These are phyloP conservation scores for Davidsoniella neocaledoniae DNA, from an alignment of 2,329 filamentous ascomycete species.

Conservation along the genomic window DNA sequence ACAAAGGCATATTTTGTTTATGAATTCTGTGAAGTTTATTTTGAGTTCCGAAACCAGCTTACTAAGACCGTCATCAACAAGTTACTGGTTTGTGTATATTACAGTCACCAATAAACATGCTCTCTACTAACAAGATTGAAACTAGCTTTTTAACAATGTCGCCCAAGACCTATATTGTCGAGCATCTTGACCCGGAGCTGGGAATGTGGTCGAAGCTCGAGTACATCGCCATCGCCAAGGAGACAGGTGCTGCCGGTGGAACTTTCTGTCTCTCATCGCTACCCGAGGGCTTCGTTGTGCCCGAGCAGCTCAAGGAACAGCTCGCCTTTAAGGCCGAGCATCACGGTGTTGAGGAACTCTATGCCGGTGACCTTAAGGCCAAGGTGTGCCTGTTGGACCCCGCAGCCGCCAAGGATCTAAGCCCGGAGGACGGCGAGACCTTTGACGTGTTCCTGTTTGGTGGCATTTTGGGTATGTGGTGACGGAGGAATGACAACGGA, in stretches of 20 bases:
- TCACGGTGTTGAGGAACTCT: slow-evolving; percentile 68
- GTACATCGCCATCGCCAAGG: slow-evolving; percentile 72
- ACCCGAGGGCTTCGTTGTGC: slow-evolving; percentile 50
- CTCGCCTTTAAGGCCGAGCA: slow-evolving; percentile 55
- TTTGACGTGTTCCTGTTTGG: slow-evolving; percentile 95
- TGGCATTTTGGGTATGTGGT: slow-evolving; percentile 65
- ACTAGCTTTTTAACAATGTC: neutral
- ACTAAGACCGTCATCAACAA: no score
- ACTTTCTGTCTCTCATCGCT: slow-evolving; percentile 73
- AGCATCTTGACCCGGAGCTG: slow-evolving; percentile 89
- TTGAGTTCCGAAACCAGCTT: no score
- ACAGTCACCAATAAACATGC: no score
- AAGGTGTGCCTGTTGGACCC: slow-evolving; percentile 84
- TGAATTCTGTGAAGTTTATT: no score
- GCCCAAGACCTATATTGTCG: slow-evolving; percentile 64
- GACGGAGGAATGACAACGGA: neutral
- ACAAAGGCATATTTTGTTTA: no score
- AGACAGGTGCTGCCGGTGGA: slow-evolving; percentile 50
- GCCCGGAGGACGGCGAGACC: slow-evolving; percentile 60
- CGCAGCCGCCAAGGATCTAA: slow-evolving; percentile 61
- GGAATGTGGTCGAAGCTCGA: slow-evolving; percentile 90
- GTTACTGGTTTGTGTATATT: no score
- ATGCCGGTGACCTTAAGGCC: slow-evolving; percentile 46
- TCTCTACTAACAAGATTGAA: neutral
- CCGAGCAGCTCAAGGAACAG: slow-evolving; percentile 34